Percentiles rank a stretch among this genome's conserved stretches.
Conservation (phyloP, 2,329 filamentous ascomycete species). For the Paecilomyces niveus region DNA sequence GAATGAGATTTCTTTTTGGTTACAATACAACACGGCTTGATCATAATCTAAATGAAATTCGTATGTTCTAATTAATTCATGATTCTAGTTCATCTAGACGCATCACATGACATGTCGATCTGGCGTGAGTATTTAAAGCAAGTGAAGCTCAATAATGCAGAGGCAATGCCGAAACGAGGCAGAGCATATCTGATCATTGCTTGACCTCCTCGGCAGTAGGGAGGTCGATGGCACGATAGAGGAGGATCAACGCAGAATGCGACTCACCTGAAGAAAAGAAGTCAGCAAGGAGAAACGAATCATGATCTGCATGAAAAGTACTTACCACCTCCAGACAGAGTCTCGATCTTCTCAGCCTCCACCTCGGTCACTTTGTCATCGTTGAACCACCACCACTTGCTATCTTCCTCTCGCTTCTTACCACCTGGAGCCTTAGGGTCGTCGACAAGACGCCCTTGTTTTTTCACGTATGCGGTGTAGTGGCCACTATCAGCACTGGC, state of each 20-base stretch:
- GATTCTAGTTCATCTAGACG: not conserved
- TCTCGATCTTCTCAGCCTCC: conserved; percentile 81
- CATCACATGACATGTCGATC: not conserved
- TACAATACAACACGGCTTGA: not conserved
- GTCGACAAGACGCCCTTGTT: conserved; percentile 56
- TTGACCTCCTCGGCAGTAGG: conserved; percentile 33
- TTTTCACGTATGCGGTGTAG: conserved; percentile 97
- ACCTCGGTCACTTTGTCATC: conserved; percentile 96
- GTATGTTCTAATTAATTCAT: not conserved
- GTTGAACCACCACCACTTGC: conserved; percentile 99
- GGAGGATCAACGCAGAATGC: conserved; percentile 44
- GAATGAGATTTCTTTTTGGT: not conserved
- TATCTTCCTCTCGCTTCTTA: conserved; percentile 73
- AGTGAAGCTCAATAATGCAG: not conserved
- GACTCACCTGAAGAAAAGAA: conserved; percentile 34
- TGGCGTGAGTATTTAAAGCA: not conserved
- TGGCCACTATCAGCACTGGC: conserved; percentile 95
- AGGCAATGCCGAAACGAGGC: not conserved
- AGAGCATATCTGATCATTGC: not conserved
- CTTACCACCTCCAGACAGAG: conserved; percentile 76
- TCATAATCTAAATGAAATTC: not conserved
- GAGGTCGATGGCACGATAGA: conserved; percentile 44
- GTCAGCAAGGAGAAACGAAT: conserved; percentile 11
- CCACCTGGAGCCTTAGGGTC: conserved; percentile 62
- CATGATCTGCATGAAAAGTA: conserved; percentile 7